Base-by-base conservation (phyloP, 805 yeast genomes). In the Crinitomyces ghanaensis region DNA sequence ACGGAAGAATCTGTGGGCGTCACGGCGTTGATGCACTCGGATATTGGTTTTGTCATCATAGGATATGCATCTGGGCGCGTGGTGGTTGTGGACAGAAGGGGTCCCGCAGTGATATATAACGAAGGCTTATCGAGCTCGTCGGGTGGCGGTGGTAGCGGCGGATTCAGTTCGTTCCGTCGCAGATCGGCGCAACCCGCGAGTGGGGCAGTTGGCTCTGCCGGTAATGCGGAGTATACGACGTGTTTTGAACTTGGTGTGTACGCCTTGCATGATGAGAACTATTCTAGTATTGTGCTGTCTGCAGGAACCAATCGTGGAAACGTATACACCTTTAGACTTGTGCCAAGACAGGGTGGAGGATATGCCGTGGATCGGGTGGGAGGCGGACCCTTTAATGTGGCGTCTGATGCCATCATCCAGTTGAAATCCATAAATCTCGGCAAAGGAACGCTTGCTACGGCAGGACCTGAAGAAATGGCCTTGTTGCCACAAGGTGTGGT, bases 271-370 rank as follows among this genome's bases (percentile, higher is more conserved):
- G 72, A 69, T 19, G 91, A 80, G 36, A 68, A 68, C 0, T 79
- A 66, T 45, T 74, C 91, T 0, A 75, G 84, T n/a, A 70, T 86
- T 23, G 46, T 81, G 17, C 54, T 86, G 56, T 56, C 71, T 16
- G 79, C 76, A 8, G 97, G 97, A 16, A 79, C 95, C 0, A 70
- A 72, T 36, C 58, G 59, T 11, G 96, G 96, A 12, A 79, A 81
- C 36, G 49, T 84, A 8, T 40, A 77, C 18, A 65, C 74, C 0
- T 82, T 68, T 55, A 74, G 75, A 46, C 55, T 86, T 2, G 50
- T 74, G 3, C 93, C 93, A 1, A 67, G 65, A 27, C 59, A 66
- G 0, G 55, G 65, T 28, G 91, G 88, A 0, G 61, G 73, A 31
- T 84, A 74, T 49, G 58, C 61, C 19, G 79, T 73, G 0, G 66